Evolutionary conservation across 2,329 filamentous ascomycete genomes (phyloP).

Genomic region (Cylindrodendrum hubeiense): DNA sequence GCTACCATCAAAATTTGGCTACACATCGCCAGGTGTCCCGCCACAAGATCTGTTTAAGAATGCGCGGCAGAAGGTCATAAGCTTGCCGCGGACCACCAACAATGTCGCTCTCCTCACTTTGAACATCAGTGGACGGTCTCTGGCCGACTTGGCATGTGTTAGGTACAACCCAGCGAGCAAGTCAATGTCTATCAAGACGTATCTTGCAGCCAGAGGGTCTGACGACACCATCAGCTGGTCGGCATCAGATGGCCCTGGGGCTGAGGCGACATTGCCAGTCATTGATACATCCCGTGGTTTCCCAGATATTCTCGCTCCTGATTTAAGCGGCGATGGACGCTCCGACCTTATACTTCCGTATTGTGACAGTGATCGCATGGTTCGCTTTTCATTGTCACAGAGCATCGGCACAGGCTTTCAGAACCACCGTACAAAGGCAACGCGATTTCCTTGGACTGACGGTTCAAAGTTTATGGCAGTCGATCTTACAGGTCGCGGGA

Average conservation of each 20-base stretch:
- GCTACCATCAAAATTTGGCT: neutral
- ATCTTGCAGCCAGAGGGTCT: neutral
- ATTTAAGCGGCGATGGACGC: slow-evolving; percentile 4
- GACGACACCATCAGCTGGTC: neutral
- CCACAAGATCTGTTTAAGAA: neutral
- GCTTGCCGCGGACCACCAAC: neutral
- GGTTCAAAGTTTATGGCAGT: slow-evolving; percentile 7
- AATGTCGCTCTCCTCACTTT: neutral
- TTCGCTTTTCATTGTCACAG: slow-evolving; percentile 1
- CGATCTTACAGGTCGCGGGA: slow-evolving; percentile 1
- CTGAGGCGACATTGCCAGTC: neutral
- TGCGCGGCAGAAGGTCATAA: neutral
- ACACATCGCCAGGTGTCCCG: neutral
- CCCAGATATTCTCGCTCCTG: neutral
- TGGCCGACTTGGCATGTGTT: neutral
- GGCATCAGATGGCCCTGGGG: neutral
- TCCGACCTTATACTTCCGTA: slow-evolving; percentile 7
- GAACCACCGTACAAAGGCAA: neutral
- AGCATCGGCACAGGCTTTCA: neutral
- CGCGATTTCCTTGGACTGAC: neutral
- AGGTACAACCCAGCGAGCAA: neutral
- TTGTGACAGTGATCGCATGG: neutral
- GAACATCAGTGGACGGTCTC: slow-evolving; percentile 1
- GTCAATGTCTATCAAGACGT: slow-evolving; percentile 1
- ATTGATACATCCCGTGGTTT: neutral